phyloP scores from a whole-genome alignment of 139 green algal species.

The Chlamydomonas incerta region DNA sequence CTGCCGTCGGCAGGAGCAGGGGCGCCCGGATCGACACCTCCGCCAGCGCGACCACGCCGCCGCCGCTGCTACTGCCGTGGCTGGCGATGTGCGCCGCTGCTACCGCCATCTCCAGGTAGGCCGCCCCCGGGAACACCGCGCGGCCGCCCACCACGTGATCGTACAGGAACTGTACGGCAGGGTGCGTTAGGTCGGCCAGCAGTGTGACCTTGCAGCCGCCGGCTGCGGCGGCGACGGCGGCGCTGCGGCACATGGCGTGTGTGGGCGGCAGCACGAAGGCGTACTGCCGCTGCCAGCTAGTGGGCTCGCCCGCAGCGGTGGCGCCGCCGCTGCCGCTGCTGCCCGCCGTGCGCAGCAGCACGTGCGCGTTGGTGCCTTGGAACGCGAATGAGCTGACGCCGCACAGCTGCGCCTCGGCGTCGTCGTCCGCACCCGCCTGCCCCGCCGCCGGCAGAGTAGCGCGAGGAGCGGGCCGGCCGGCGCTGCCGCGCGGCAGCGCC shows the following conservation, averaged over 20 bases:
- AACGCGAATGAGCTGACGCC: conserved; percentile 88
- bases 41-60: conserved; percentile 34
- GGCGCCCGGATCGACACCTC: conserved; percentile 60
- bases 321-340: no score
- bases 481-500: background rate
- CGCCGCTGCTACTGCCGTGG: background rate
- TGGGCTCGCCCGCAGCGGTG: no score
- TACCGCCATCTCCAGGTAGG: conserved; percentile 71
- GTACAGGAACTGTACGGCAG: conserved; percentile 67
- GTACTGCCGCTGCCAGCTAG: conserved; percentile 23
- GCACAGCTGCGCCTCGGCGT: background rate
- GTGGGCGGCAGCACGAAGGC: conserved; percentile 56
- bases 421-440: no score
- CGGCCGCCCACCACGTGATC: conserved; percentile 75
- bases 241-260: conserved; percentile 56
- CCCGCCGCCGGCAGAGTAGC: no score
- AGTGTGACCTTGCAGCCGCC: conserved; percentile 29
- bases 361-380: conserved; percentile 88
- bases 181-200: conserved; percentile 39
- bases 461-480: background rate
- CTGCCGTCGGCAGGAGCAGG: conserved; percentile 43
- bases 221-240: background rate
- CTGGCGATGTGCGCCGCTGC: conserved; percentile 4
- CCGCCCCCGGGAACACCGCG: conserved; percentile 73
- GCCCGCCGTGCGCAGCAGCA: conserved; percentile 47